These are phyloP conservation scores for Rhizoclosmatium globosum DNA, from an alignment of 192 early-diverging fungal genomes.

Conservation along the genomic window DNA sequence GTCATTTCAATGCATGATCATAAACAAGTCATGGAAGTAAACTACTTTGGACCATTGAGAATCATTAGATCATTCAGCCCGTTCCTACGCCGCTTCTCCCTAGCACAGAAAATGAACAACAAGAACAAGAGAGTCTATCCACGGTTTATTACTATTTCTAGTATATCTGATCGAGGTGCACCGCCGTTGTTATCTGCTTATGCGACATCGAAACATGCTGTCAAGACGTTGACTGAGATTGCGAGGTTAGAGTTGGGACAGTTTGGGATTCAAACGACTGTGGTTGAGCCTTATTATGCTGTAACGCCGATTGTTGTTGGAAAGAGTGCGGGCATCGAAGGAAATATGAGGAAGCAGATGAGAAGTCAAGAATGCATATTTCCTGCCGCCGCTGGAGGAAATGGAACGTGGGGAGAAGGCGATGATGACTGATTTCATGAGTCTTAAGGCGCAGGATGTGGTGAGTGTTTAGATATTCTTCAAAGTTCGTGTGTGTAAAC, in stretches of 20 bases:
- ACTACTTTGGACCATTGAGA: constrained; percentile 48
- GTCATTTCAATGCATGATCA: constrained; percentile 18
- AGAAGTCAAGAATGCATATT: constrained; percentile 18
- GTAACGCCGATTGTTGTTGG: constrained; percentile 8
- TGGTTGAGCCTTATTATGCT: constrained; percentile 48
- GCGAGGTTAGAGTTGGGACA: constrained; percentile 52
- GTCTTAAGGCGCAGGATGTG: background rate
- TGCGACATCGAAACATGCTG: constrained; percentile 57
- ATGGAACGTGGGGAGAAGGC: background rate
- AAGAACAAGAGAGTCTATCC: constrained; percentile 8
- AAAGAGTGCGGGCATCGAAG: background rate
- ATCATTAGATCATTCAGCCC: constrained; percentile 46
- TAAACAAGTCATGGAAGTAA: constrained; percentile 39
- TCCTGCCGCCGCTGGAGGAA: background rate
- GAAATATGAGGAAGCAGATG: background rate
- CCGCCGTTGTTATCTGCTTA: constrained; percentile 37
- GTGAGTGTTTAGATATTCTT: background rate
- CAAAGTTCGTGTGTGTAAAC: too few relatives aligned
- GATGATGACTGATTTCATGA: background rate
- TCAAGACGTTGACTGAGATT: constrained; percentile 52
- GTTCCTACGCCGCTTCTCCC: constrained; percentile 24
- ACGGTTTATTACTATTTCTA: constrained; percentile 48
- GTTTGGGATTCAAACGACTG: constrained; percentile 55
- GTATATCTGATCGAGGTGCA: constrained; percentile 38
- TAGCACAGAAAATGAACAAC: background rate